Evolutionary conservation across 805 yeast genomes (phyloP).

Genomic region (Monosporozyma aerobia): DNA sequence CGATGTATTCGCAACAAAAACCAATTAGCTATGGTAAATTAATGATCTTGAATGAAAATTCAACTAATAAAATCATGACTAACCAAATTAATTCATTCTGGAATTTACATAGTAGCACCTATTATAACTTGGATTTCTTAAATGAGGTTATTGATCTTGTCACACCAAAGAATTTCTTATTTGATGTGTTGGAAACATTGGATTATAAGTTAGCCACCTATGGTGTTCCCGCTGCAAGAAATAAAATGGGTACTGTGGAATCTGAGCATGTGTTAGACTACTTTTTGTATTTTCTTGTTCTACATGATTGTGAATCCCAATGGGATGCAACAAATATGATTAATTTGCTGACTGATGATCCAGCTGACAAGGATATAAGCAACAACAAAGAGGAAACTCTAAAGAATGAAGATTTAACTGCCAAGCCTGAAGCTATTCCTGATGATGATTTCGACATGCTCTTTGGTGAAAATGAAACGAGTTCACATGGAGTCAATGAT

Average conservation of each 20-base stretch:
- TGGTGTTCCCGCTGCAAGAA: slow-evolving; percentile 19
- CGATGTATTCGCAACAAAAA: slow-evolving; percentile 22
- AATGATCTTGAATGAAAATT: slow-evolving; percentile 21
- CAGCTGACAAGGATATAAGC: slow-evolving; percentile 1
- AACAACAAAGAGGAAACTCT: slow-evolving; percentile 4
- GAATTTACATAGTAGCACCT: slow-evolving; percentile 31
- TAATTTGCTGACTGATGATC: slow-evolving; percentile 13
- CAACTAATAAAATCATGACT: slow-evolving; percentile 26
- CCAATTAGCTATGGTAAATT: slow-evolving; percentile 20
- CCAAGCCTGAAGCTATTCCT: slow-evolving; percentile 8
- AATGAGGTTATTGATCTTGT: slow-evolving; percentile 21
- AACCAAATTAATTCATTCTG: slow-evolving; percentile 30
- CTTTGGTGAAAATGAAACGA: slow-evolving; percentile 29
- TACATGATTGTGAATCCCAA: slow-evolving; percentile 21
- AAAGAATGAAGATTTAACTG: slow-evolving; percentile 8
- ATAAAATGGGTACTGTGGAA: slow-evolving; percentile 16
- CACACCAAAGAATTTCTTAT: slow-evolving; percentile 21
- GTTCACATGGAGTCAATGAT: slow-evolving; percentile 21
- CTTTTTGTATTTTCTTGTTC: slow-evolving; percentile 24
- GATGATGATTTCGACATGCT: slow-evolving; percentile 31
- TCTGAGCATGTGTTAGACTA: slow-evolving; percentile 23
- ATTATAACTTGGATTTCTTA: slow-evolving; percentile 27
- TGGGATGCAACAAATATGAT: slow-evolving; percentile 18
- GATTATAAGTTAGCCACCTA: slow-evolving; percentile 19
- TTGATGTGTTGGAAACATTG: slow-evolving; percentile 21